phyloP scores from a whole-genome alignment of 495 filamentous ascomycete species.

The Platismatia glauca region DNA sequence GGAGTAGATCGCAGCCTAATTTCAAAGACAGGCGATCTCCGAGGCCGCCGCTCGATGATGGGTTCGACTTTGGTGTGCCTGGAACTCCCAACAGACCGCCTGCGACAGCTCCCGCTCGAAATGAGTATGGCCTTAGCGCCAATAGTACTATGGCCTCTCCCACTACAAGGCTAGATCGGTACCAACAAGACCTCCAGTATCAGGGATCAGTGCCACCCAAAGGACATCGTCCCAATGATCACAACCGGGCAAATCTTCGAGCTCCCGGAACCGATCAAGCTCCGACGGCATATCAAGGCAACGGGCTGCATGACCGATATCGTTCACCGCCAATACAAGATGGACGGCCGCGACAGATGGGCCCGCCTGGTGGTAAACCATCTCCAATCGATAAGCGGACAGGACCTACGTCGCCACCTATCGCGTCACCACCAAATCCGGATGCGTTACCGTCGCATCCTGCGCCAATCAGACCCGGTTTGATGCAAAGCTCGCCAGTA shows the following conservation, averaged over 20 bases:
- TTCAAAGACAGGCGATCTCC: slow-evolving; percentile 41
- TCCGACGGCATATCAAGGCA: slow-evolving; percentile 5
- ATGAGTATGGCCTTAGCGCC: not conserved
- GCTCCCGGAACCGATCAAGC: not conserved
- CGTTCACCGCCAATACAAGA: slow-evolving; percentile 10
- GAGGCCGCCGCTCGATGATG: slow-evolving; percentile 44
- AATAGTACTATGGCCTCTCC: not conserved
- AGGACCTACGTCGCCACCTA: slow-evolving; percentile 29
- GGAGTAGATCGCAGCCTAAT: slow-evolving; percentile 61
- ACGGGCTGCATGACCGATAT: slow-evolving; percentile 6
- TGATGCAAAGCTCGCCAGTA: slow-evolving; percentile 40
- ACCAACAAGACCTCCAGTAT: slow-evolving; percentile 1
- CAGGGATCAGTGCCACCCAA: not conserved
- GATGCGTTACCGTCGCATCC: slow-evolving; percentile 56
- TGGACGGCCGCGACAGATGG: slow-evolving; percentile 7
- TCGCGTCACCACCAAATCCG: slow-evolving; percentile 29
- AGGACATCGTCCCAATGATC: slow-evolving; percentile 4
- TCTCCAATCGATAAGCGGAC: slow-evolving; percentile 8
- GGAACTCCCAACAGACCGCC: slow-evolving; percentile 40
- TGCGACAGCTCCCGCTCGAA: slow-evolving; percentile 8
- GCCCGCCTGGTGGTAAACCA: slow-evolving; percentile 13
- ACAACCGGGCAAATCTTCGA: not conserved
- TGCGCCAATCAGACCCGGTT: slow-evolving; percentile 67
- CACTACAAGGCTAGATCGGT: not conserved
- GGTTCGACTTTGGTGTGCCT: slow-evolving; percentile 61